Percentiles rank a stretch among this genome's conserved stretches.
Conservation (phyloP, 1,139 yeast species). For the Yamadazyma atmosphaerica region DNA sequence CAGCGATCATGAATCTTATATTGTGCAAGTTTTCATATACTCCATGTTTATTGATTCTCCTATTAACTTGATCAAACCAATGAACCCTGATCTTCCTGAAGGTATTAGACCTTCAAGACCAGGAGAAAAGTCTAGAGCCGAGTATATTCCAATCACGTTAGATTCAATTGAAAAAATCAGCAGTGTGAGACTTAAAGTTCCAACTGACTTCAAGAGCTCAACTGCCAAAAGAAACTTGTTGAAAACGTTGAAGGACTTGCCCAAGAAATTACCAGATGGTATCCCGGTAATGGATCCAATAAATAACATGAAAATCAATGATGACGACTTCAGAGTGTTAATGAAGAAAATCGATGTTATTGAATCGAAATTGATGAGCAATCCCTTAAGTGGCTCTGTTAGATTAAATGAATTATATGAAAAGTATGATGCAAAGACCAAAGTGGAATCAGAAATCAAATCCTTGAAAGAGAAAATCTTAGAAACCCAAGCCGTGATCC, state of each 20-base stretch:
- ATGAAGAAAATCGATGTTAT: conserved; percentile 79
- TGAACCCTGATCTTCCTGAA: conserved; percentile 74
- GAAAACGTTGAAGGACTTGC: conserved; percentile 77
- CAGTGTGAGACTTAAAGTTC: conserved; percentile 77
- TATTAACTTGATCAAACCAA: conserved; percentile 65
- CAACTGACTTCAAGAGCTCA: conserved; percentile 71
- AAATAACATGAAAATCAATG: conserved; percentile 87
- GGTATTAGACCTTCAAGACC: conserved; percentile 82
- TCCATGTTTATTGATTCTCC: conserved; percentile 81
- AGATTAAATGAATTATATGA: conserved; percentile 62
- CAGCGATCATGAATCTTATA: conserved; percentile 82
- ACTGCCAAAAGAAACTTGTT: conserved; percentile 73
- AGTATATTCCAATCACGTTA: conserved; percentile 81
- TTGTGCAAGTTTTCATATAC: conserved; percentile 81
- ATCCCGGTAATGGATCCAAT: conserved; percentile 88
- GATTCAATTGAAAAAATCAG: conserved; percentile 74
- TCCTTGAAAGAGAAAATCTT: conserved; percentile 61
- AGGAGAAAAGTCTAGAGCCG: conserved; percentile 73
- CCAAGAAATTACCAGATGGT: conserved; percentile 84
- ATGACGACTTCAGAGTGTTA: conserved; percentile 68
- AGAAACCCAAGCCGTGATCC: conserved; percentile 89
- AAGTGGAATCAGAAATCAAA: conserved; percentile 60
- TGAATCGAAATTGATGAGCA: conserved; percentile 67
- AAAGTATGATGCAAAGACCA: conserved; percentile 64
- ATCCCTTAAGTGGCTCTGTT: conserved; percentile 69